phyloP scores from a whole-genome alignment of 2,329 filamentous ascomycete species.

The Colletotrichum cuscutae region DNA sequence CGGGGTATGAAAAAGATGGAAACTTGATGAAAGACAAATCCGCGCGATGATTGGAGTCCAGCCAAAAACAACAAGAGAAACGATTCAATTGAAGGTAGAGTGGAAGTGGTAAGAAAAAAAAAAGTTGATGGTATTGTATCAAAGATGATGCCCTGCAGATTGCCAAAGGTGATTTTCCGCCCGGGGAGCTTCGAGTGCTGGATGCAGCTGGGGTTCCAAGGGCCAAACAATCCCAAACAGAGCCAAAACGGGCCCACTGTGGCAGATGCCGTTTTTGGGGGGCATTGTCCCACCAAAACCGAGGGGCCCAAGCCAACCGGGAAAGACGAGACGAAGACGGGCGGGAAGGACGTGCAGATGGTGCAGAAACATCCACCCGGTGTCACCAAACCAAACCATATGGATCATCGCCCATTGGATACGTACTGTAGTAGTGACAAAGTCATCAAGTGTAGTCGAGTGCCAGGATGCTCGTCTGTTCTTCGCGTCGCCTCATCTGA shows the following conservation, averaged over 20 bases:
- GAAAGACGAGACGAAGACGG: conserved; percentile 15
- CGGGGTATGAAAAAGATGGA: not conserved
- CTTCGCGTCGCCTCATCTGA: not conserved
- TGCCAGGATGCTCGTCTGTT: conserved; percentile 10
- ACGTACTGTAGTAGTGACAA: too few relatives aligned
- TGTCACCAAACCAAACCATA: not conserved
- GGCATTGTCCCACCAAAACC: conserved; percentile 2
- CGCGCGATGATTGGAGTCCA: not conserved
- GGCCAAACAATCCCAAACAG: conserved; percentile 33
- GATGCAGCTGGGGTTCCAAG: conserved; percentile 22
- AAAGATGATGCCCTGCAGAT: conserved; percentile 12
- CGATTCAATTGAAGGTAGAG: not conserved
- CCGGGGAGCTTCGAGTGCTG: not conserved
- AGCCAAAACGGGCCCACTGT: conserved; percentile 35
- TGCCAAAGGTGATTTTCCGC: conserved; percentile 2
- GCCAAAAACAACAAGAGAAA: not conserved
- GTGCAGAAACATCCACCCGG: not conserved
- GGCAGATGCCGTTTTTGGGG: conserved; percentile 31
- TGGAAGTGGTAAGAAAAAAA: not conserved
- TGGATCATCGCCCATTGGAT: too few relatives aligned
- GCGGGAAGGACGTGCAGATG: not conserved
- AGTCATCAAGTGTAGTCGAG: too few relatives aligned
- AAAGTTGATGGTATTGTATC: not conserved
- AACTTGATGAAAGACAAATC: not conserved
- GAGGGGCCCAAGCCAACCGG: conserved; percentile 19